These are phyloP conservation scores for Apiotrichum siamense DNA, from an alignment of 1,284 basidiomycete genomes.

Conservation along the genomic window DNA sequence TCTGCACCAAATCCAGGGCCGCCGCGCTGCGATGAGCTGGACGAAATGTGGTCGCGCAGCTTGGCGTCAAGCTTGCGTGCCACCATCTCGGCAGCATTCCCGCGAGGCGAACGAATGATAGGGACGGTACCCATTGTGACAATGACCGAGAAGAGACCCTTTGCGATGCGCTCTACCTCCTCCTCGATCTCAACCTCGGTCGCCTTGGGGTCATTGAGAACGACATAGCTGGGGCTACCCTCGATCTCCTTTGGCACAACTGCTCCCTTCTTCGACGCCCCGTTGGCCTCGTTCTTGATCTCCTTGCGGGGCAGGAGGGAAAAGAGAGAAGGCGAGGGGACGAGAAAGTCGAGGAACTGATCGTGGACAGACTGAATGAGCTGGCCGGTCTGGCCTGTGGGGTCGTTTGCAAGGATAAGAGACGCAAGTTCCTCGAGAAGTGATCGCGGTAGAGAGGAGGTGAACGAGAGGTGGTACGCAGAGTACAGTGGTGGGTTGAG, in stretches of 20 bases:
- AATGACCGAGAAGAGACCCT: conserved; percentile 86
- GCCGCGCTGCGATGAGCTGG: conserved; percentile 56
- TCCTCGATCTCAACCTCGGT: conserved; percentile 86
- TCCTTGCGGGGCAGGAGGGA: conserved; percentile 63
- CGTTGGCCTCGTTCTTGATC: conserved; percentile 25
- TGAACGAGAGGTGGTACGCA: conserved; percentile 90
- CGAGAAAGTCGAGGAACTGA: conserved; percentile 95
- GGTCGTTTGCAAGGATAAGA: conserved; percentile 67
- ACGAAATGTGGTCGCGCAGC: conserved; percentile 81
- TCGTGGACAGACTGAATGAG: conserved; percentile 75
- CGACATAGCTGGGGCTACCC: conserved; percentile 59
- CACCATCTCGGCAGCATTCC: conserved; percentile 98
- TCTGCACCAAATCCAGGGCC: conserved; percentile 59
- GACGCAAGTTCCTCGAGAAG: conserved; percentile 91
- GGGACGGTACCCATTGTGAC: conserved; percentile 92
- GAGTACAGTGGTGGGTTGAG: conserved; percentile 84
- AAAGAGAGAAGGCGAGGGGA: conserved; percentile 90
- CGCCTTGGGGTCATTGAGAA: conserved; percentile 87
- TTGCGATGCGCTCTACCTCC: conserved; percentile 87
- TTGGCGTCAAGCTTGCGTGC: conserved; percentile 90
- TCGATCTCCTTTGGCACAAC: conserved; percentile 36
- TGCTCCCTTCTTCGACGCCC: conserved; percentile 20
- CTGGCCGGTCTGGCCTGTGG: conserved; percentile 63
- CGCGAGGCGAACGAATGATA: conserved; percentile 87
- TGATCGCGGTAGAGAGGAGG: conserved; percentile 78